Evolutionary conservation across 2,329 filamentous ascomycete genomes (phyloP).

Genomic region (Tolypocladium sp.): DNA sequence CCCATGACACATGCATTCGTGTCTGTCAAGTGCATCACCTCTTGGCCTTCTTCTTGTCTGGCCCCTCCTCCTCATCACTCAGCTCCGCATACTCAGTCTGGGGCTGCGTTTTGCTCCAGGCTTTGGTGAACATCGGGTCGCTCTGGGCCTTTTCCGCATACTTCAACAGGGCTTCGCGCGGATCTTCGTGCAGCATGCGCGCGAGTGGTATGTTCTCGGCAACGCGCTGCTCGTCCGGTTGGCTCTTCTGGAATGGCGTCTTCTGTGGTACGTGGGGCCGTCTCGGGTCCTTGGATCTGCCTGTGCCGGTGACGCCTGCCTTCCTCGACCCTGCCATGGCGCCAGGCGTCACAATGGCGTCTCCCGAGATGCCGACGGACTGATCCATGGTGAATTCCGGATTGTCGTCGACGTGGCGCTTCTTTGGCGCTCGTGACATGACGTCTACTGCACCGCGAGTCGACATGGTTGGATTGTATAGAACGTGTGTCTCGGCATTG

Average conservation of each 20-base stretch:
- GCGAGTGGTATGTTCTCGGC: constrained; percentile 82
- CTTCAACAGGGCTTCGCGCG: constrained; percentile 83
- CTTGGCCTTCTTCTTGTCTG: constrained; percentile 56
- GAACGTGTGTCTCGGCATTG: constrained; percentile 79
- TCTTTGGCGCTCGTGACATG: constrained; percentile 89
- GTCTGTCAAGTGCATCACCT: constrained; percentile 25
- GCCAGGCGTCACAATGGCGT: constrained; percentile 67
- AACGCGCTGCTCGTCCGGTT: constrained; percentile 85
- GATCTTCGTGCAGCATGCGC: constrained; percentile 92
- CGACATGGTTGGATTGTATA: constrained; percentile 84
- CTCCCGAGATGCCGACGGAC: constrained; percentile 70
- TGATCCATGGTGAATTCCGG: constrained; percentile 78
- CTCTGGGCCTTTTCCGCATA: constrained; percentile 90
- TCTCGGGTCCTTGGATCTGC: constrained; percentile 67
- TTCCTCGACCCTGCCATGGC: constrained; percentile 41
- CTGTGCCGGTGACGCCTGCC: constrained; percentile 68
- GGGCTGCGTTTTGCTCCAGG: constrained; percentile 87
- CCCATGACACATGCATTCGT: not conserved
- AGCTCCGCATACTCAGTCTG: constrained; percentile 84
- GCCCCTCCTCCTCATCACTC: constrained; percentile 71
- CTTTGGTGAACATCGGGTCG: constrained; percentile 89
- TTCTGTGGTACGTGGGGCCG: constrained; percentile 75
- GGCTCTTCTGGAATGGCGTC: constrained; percentile 84
- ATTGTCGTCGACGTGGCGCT: constrained; percentile 91
- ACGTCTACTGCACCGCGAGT: constrained; percentile 74